These are phyloP conservation scores for Amaranthus palmeri DNA, from an alignment of 148 eudicot species.

Conservation along the genomic window DNA sequence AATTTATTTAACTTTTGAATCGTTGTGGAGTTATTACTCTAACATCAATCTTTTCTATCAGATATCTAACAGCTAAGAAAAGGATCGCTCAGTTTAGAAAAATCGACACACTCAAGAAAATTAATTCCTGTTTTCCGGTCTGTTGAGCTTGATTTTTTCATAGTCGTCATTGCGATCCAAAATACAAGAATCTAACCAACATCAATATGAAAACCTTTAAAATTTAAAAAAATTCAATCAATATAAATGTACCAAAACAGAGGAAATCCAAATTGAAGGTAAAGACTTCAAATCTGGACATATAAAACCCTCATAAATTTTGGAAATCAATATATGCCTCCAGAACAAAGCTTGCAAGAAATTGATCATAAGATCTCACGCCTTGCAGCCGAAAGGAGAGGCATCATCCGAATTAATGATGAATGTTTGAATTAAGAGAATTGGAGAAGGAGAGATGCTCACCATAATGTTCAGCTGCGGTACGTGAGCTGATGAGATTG, in stretches of 20 bases:
- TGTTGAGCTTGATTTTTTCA: slow-evolving; percentile 74
- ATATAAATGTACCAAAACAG: slow-evolving; percentile 13
- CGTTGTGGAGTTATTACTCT: no score
- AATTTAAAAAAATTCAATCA: background rate
- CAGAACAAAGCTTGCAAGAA: slow-evolving; percentile 51
- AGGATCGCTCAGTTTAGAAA: slow-evolving; percentile 17
- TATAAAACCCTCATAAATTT: slow-evolving; percentile 8
- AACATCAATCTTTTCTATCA: no score
- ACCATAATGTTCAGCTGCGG: no score
- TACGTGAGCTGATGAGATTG: background rate
- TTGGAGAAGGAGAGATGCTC: background rate
- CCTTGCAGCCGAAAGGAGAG: slow-evolving; percentile 50
- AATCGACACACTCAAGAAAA: slow-evolving; percentile 22
- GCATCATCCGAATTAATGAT: slow-evolving; percentile 6
- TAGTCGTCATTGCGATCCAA: slow-evolving; percentile 54
- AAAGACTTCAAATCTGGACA: slow-evolving; percentile 12
- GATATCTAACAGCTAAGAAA: background rate
- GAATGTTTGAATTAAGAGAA: background rate
- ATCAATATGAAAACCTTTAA: background rate
- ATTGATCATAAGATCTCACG: slow-evolving; percentile 29
- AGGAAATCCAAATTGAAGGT: slow-evolving; percentile 15
- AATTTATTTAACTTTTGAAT: no score
- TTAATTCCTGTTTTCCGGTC: slow-evolving; percentile 51
- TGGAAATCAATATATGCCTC: slow-evolving; percentile 25
- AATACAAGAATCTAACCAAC: background rate